Conservation (phyloP, 2,329 filamentous ascomycete genomes). For the Colletotrichum lupini region DNA sequence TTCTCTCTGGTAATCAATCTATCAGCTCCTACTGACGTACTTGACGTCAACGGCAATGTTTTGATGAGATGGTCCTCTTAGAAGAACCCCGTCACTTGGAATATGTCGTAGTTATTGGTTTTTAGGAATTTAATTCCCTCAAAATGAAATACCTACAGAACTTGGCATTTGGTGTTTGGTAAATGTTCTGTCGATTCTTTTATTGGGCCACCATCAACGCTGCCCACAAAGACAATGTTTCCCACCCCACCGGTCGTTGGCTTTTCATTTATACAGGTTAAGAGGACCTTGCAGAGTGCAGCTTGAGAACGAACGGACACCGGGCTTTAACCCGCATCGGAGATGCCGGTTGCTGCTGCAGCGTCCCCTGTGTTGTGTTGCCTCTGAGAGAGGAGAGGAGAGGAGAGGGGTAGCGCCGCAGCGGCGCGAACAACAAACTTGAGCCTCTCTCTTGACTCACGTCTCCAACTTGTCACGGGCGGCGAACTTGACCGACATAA, state of each 20-base stretch:
- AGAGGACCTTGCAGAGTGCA: neutral
- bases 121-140: neutral
- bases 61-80: neutral
- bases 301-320: neutral
- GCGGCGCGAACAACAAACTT: slow-evolving; percentile 5
- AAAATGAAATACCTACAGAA: neutral
- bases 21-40: neutral
- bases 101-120: neutral
- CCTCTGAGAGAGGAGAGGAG: neutral
- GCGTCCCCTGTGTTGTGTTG: neutral
- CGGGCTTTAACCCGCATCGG: slow-evolving; percentile 1
- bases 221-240: neutral
- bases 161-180: neutral
- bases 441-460: slow-evolving; percentile 31
- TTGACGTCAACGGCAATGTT: neutral
- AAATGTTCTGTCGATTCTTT: neutral
- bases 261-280: neutral
- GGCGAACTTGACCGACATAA: slow-evolving; percentile 3
- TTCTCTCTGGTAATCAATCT: neutral
- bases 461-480: slow-evolving; percentile 12
- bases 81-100: neutral
- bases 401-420: neutral
- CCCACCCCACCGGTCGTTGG: neutral
- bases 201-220: neutral
- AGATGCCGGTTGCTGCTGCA: slow-evolving; percentile 2